A percentile compares a stretch with the other conserved stretches of the same genome.
Evolutionary conservation across 352 stramenopile genomes (phyloP).

Genomic region (Phytophthora podocarpi): DNA sequence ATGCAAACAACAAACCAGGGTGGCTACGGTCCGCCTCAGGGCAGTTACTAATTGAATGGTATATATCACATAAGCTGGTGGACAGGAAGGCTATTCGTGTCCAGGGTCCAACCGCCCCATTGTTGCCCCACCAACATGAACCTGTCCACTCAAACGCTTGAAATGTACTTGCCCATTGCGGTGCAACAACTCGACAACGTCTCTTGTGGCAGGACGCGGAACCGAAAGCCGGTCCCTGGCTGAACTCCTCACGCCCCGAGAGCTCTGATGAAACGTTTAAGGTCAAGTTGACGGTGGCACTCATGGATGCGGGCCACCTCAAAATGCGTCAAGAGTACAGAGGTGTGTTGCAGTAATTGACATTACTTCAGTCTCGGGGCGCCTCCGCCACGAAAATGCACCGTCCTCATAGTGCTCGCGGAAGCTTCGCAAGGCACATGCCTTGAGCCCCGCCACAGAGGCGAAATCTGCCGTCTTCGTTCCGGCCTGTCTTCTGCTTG

Average conservation of each 20-base stretch:
- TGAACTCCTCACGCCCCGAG: conserved; percentile 20
- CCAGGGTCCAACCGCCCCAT: conserved; percentile 6
- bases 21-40: conserved; percentile 7
- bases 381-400: conserved; percentile 29
- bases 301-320: conserved; percentile 8
- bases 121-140: conserved; percentile 17
- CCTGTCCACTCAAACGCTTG: not conserved
- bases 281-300: conserved; percentile 25
- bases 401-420: conserved; percentile 27
- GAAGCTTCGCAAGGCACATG: conserved; percentile 14
- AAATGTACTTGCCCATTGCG: conserved; percentile 1
- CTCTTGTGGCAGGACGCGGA: conserved; percentile 9
- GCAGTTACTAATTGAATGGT: conserved; percentile 24
- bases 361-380: conserved; percentile 28
- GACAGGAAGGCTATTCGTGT: not conserved
- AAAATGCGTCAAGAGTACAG: conserved; percentile 33
- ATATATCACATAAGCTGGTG: conserved; percentile 24
- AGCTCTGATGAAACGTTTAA: conserved; percentile 13
- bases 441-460: conserved; percentile 18
- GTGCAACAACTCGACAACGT: conserved; percentile 3
- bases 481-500: conserved; percentile 18
- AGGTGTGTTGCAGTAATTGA: conserved; percentile 30
- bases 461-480: conserved; percentile 18
- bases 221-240: conserved; percentile 14
- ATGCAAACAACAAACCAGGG: conserved; percentile 11